A percentile compares a stretch with the other conserved stretches of the same genome.
Evolutionary conservation across 352 stramenopile species (phyloP).

Genomic region (Phytophthora litchii): DNA sequence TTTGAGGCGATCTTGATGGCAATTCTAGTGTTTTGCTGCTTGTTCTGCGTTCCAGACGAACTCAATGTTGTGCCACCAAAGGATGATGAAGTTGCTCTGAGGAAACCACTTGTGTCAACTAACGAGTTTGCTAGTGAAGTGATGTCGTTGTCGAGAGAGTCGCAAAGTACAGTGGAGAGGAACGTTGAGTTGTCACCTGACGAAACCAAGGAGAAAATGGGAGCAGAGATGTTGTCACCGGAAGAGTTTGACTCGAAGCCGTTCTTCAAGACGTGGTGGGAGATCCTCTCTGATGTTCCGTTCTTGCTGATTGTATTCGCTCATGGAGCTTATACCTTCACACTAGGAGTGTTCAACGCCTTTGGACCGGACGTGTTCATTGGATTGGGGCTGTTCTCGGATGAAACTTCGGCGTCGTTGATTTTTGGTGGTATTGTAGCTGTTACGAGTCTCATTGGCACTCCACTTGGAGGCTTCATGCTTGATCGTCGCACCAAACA

Average conservation of each 20-base stretch:
- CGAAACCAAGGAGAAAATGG: conserved; percentile 21
- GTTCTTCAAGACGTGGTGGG: conserved; percentile 42
- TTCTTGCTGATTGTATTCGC: conserved; percentile 76
- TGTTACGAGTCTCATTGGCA: conserved; percentile 78
- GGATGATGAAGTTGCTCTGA: conserved; percentile 27
- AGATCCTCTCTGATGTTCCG: conserved; percentile 57
- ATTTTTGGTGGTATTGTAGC: conserved; percentile 77
- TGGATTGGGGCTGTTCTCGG: conserved; percentile 73
- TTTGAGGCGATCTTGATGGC: conserved; percentile 83
- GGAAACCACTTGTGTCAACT: conserved; percentile 29
- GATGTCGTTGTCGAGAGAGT: conserved; percentile 30
- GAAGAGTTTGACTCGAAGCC: conserved; percentile 20
- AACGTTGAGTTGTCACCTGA: conserved; percentile 19
- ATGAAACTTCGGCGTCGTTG: conserved; percentile 67
- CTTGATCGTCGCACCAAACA: conserved; percentile 50
- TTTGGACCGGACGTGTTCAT: conserved; percentile 86
- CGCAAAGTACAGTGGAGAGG: conserved; percentile 15
- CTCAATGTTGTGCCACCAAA: conserved; percentile 43
- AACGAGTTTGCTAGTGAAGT: conserved; percentile 40
- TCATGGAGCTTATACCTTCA: conserved; percentile 81
- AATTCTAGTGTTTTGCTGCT: conserved; percentile 60
- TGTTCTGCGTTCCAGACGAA: conserved; percentile 49
- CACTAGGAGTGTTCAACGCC: conserved; percentile 70
- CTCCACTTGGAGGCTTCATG: conserved; percentile 71
- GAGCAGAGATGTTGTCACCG: conserved; percentile 11